These are phyloP conservation scores for Fraxinus anomala DNA, from an alignment of 257 asterid species.

Conservation along the genomic window DNA sequence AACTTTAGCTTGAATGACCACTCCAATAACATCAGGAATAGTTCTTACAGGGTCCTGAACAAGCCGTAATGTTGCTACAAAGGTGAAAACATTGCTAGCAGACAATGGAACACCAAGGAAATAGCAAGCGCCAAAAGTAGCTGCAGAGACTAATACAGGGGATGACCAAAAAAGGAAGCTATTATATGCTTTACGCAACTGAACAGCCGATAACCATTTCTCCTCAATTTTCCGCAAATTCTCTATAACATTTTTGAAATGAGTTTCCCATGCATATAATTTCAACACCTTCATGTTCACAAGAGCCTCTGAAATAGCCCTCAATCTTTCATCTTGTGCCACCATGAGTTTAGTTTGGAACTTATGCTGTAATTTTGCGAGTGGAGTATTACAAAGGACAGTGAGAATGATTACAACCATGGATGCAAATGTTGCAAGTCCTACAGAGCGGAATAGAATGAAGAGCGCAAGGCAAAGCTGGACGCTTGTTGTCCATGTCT, in stretches of 20 bases:
- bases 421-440: slow-evolving; percentile 82
- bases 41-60: slow-evolving; percentile 91
- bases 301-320: slow-evolving; percentile 77
- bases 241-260: slow-evolving; percentile 62
- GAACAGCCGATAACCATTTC: slow-evolving; percentile 78
- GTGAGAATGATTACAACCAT: slow-evolving; percentile 67
- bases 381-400: slow-evolving; percentile 80
- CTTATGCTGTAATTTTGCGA: slow-evolving; percentile 81
- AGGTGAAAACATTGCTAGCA: slow-evolving; percentile 91
- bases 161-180: slow-evolving; percentile 88
- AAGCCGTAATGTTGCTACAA: slow-evolving; percentile 84
- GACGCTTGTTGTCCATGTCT: slow-evolving; percentile 85
- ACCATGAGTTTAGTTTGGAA: slow-evolving; percentile 82
- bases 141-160: slow-evolving; percentile 88
- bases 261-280: slow-evolving; percentile 88
- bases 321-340: slow-evolving; percentile 83
- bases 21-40: slow-evolving; percentile 88
- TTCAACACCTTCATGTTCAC: slow-evolving; percentile 90
- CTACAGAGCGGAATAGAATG: slow-evolving; percentile 73
- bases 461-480: slow-evolving; percentile 77
- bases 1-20: slow-evolving; percentile 90
- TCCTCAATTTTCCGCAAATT: slow-evolving; percentile 64
- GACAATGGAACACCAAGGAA: slow-evolving; percentile 63
- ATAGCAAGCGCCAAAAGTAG: slow-evolving; percentile 94
- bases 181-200: slow-evolving; percentile 69